These are phyloP conservation scores for Neolentinus lepideus DNA, from an alignment of 1,284 basidiomycete genomes.

Conservation along the genomic window DNA sequence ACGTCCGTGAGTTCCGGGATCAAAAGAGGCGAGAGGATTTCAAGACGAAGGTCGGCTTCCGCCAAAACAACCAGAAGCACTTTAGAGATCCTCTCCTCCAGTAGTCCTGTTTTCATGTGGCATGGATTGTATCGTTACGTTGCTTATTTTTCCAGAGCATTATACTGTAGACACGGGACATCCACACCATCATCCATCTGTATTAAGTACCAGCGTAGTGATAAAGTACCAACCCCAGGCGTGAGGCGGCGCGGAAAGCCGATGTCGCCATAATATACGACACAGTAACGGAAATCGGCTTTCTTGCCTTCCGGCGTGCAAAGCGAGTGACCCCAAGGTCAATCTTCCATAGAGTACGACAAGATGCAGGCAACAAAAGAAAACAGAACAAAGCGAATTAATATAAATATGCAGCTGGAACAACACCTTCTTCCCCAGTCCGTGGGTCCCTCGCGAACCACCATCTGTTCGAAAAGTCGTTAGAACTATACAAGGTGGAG, in stretches of 20 bases:
- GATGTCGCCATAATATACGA: neutral
- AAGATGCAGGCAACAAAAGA: neutral
- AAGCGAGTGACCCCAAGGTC: conserved; percentile 18
- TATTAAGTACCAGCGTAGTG: neutral
- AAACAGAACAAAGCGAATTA: conserved; percentile 22
- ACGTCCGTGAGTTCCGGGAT: conserved; percentile 83
- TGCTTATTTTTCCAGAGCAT: neutral
- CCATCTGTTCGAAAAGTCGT: conserved; percentile 50
- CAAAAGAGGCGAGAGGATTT: conserved; percentile 74
- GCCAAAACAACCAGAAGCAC: conserved; percentile 87
- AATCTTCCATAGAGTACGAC: conserved; percentile 28
- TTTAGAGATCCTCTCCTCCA: conserved; percentile 47
- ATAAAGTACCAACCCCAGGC: neutral
- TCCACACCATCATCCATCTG: neutral
- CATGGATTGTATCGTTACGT: neutral
- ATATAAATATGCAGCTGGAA: conserved; percentile 84
- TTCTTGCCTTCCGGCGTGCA: neutral
- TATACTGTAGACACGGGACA: neutral
- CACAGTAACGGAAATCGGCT: neutral
- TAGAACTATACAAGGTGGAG: conserved; percentile 9
- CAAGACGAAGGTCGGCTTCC: conserved; percentile 76
- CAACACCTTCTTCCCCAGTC: conserved; percentile 78
- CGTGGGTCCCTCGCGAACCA: conserved; percentile 83
- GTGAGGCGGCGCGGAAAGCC: neutral
- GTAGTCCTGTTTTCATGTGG: neutral